Percentiles rank a stretch among this genome's conserved stretches.
These are phyloP conservation scores for Arabis alpina DNA, from an alignment of 345 rosid species.

Conservation along the genomic window DNA sequence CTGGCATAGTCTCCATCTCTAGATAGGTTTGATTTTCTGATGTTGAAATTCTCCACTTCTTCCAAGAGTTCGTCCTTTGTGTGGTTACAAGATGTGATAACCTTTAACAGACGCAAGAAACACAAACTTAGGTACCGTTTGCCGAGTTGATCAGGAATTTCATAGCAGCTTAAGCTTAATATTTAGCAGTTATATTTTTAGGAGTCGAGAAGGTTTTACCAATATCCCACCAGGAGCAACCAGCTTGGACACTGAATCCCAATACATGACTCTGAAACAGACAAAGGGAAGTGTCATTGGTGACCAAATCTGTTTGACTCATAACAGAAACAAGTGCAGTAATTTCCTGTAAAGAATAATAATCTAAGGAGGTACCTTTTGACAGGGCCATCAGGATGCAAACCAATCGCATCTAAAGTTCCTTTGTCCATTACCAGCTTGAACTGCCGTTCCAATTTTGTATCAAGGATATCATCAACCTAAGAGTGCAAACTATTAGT, in stretches of 20 bases:
- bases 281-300: background rate
- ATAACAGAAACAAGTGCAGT: constrained; percentile 1
- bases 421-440: constrained; percentile 96
- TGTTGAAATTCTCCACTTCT: constrained; percentile 75
- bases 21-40: constrained; percentile 47
- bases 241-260: constrained; percentile 91
- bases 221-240: constrained; percentile 80
- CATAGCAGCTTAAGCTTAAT: background rate
- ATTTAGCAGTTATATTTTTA: background rate
- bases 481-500: constrained; percentile 32
- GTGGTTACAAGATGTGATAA: constrained; percentile 85
- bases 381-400: constrained; percentile 91
- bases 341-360: background rate
- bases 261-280: constrained; percentile 75
- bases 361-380: constrained; percentile 63
- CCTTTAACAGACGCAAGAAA: constrained; percentile 46
- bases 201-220: constrained; percentile 50
- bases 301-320: background rate
- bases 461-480: constrained; percentile 94
- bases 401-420: constrained; percentile 94
- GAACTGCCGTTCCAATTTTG: constrained; percentile 72
- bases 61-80: constrained; percentile 85
- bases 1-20: constrained; percentile 39
- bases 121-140: background rate
- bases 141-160: background rate